These are phyloP conservation scores for Podosphaera aphanis DNA, from an alignment of 2,329 filamentous ascomycete species.

Conservation along the genomic window DNA sequence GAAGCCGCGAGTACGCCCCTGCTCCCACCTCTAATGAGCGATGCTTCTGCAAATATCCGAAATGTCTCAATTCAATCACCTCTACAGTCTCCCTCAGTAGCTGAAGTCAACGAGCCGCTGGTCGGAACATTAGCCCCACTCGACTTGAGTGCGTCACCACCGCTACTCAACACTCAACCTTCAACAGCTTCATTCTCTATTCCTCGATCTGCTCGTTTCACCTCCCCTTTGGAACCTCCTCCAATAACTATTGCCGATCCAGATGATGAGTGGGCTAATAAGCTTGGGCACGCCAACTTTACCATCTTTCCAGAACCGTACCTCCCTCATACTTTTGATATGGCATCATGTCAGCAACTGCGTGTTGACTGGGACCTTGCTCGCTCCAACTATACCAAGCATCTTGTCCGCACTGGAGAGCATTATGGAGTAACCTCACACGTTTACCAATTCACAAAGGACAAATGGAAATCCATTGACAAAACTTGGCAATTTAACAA, in stretches of 20 bases:
- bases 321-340: conserved; percentile 34
- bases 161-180: conserved; percentile 52
- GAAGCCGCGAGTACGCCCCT: conserved; percentile 59
- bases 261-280: conserved; percentile 61
- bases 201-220: conserved; percentile 21
- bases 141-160: conserved; percentile 27
- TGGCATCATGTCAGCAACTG: conserved; percentile 33
- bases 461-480: conserved; percentile 73
- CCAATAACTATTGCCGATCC: conserved; percentile 44
- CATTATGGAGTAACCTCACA: conserved; percentile 80
- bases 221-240: conserved; percentile 32
- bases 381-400: conserved; percentile 68
- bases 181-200: conserved; percentile 48
- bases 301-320: conserved; percentile 70
- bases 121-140: conserved; percentile 23
- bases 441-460: conserved; percentile 62
- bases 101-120: conserved; percentile 21
- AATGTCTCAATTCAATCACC: conserved; percentile 47
- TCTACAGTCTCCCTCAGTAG: conserved; percentile 64
- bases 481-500: conserved; percentile 48
- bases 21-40: conserved; percentile 54
- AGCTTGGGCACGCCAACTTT: conserved; percentile 82
- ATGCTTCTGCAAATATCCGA: conserved; percentile 20
- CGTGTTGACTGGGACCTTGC: conserved; percentile 65
- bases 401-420: conserved; percentile 67